Evolutionary conservation across 768 basidiomycete species (phyloP), one percentile per base, ranked within the genome.

Genomic region (Boletus subparvulus): DNA sequence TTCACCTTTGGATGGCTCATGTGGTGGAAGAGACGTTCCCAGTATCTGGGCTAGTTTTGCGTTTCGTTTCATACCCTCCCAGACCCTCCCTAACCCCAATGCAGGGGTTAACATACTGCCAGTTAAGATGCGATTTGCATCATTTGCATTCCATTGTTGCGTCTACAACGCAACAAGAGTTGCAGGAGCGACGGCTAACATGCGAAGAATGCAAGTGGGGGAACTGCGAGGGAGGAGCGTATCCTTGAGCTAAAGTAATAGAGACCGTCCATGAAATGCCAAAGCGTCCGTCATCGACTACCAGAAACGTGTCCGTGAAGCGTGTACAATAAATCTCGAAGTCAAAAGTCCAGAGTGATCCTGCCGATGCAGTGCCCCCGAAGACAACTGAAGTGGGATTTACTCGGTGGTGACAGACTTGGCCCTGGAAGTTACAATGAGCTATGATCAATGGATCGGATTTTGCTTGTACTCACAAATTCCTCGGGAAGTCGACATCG

Each of bases 401-500:
- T 83, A 89, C 78, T 89, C 87, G 43, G 80, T 80, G 36, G 87
- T 89, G 54, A 89, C 87, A 59, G 87, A 89, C 69, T 89, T 89
- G 55, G 87, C 87, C 77, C 87, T 88, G 26, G 62, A 4, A 60
- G 16, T 46, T 47, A 58, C 40, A 19, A 47, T 67, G 19, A 61
- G 58, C 30, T 47, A 52, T n/a, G 17, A 60, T 19, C 28, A 44
- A 51, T 19, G 54, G n/a, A 54, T 32, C 16, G 50, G 51, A 37
- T 51, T 14, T 48, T 10, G 10, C 28, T 45, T 14, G 19, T 35
- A 82, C 90, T 66, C 69, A 92, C 88, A 98, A 77, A 80, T 98
- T 98, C 69, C 96, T 82, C 42, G 96, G 96, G 87, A 97, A 97
- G 73, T 99, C 96, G 63, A 98, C 96, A 70, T 98, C 96, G 62